Evolutionary conservation across 257 asterid genomes (phyloP), one percentile per base, ranked within the genome.

Genomic region (Solanum medicagineum): DNA sequence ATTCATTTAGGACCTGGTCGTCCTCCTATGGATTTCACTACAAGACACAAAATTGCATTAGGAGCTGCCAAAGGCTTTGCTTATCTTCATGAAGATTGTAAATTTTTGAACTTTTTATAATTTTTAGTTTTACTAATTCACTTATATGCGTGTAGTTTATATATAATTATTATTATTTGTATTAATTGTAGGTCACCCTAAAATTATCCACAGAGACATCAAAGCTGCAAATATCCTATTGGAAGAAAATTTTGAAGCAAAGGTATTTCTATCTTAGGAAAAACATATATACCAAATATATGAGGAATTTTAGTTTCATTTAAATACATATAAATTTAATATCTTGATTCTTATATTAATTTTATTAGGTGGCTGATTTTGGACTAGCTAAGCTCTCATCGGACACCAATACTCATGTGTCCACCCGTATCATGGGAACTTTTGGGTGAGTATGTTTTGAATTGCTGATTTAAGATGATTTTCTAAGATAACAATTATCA

Each of bases 341-440:
- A 16, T 26, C 47, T 26, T 54, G 10, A 53, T 16, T 77, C 15
- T 53, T 4, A 53, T 0, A 26, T 26, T 77, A 2, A 9, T 77
- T 77, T 77, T 1, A 26, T 26, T 40, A 96, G 99, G 99, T 96
- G 70, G 98, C 99, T 83, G 99, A 96, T 87, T 96, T 96, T 85
- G 99, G 99, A 40, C 80, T 96, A 90, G 99, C 99, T 84, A 94
- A 96, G 88, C 97, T 96, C 62, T 93, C 97, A 29, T 73, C 86
- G 2, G 99, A 94, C 85, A 94, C 88, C 86, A 22, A 90, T 84
- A 93, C 99, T 53, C 99, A 96, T 81, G 99, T 96, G 22, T 96
- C 99, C 11, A 96, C 99, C 42, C 93, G 99, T 55, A 94, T 96
- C 57, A 96, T 96, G 99, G 99, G 99, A 85, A 96, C 99, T 54